phyloP scores from a whole-genome alignment of 257 asterid genomes.

The Ligustrum vulgare region DNA sequence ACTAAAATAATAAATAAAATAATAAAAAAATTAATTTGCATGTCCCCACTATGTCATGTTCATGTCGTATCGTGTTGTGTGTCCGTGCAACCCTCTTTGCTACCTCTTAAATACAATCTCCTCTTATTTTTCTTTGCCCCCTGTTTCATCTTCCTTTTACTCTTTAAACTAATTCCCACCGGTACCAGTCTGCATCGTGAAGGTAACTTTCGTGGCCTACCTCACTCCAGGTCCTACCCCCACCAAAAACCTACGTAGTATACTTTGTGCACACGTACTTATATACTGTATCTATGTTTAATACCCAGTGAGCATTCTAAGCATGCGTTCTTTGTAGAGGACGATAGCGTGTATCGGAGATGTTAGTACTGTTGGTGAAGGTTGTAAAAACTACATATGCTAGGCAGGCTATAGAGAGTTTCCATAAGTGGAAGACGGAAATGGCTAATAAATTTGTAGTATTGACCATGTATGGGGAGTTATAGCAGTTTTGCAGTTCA shows the following conservation, averaged over 20 bases:
- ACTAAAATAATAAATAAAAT: too few species aligned
- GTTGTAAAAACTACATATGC: background rate
- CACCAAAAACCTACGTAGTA: background rate
- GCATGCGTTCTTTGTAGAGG: background rate
- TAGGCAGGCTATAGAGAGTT: background rate
- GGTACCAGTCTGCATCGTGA: too few species aligned
- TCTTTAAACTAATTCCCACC: too few species aligned
- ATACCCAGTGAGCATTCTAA: background rate
- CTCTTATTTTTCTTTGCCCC: background rate
- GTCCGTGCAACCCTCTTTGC: background rate
- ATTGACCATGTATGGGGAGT: background rate
- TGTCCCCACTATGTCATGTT: too few species aligned
- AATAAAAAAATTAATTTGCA: too few species aligned
- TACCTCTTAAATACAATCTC: background rate
- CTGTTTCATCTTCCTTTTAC: background rate
- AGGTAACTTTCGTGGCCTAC: too few species aligned
- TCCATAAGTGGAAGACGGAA: background rate
- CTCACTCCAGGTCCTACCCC: background rate
- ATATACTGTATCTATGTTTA: background rate
- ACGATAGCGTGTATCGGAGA: background rate
- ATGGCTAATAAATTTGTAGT: background rate
- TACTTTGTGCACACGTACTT: background rate
- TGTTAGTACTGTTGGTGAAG: background rate
- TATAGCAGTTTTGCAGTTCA: background rate
- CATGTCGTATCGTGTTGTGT: too few species aligned